Base-by-base conservation (phyloP, 192 early-diverging fungal species). In the Linnemannia hyalina region DNA sequence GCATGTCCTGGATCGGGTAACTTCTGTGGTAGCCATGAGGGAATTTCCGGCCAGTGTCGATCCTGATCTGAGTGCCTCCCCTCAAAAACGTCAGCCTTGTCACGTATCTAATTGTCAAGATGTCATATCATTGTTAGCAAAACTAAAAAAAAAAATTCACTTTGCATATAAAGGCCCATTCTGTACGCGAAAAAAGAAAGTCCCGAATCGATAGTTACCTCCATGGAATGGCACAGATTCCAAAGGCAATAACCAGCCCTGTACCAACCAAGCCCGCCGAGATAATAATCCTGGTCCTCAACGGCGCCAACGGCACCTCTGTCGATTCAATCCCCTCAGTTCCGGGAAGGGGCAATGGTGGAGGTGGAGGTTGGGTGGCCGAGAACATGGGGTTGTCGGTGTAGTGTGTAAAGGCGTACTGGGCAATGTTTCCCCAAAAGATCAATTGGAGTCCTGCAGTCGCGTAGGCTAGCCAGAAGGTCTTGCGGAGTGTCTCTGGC, bases 161-260 rank as follows among this genome's bases (percentile, higher is more conserved):
- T 40, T 5, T 0, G 3, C 38, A 40, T 40, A 40, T 40, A 40
- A 40, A 3, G 38, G 38, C 4, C 38, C 38, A 40, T 40, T 40
- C 38, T 40, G 38, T 0, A 40, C 38, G 6, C 2, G 11, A 38
- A 52, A 75, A 57, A 60, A 57, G 40, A 57, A 74, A 54, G 32
- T 35, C 38, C 4, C 18, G 6, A 32, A 57, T 16, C 42, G 3
- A 52, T 55, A 52, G 6, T 60, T 80, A 85, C 75, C 84, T 80
- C 84, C 84, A 86, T 23, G 84, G 84, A 36, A 86, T 76, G 20
- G 84, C 84, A 55, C 84, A 86, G 73, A 86, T 86, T 41, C 84
- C 84, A 49, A 86, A 86, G 8, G 84, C 84, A 70, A 86, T 86
- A 1, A 86, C 84, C 7, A 86, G 23, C 13, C 84, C 84, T 26